Evolutionary conservation across 2,329 filamentous ascomycete species (phyloP), one percentile per base, ranked within the genome.

Genomic region (Diaporthe eres): DNA sequence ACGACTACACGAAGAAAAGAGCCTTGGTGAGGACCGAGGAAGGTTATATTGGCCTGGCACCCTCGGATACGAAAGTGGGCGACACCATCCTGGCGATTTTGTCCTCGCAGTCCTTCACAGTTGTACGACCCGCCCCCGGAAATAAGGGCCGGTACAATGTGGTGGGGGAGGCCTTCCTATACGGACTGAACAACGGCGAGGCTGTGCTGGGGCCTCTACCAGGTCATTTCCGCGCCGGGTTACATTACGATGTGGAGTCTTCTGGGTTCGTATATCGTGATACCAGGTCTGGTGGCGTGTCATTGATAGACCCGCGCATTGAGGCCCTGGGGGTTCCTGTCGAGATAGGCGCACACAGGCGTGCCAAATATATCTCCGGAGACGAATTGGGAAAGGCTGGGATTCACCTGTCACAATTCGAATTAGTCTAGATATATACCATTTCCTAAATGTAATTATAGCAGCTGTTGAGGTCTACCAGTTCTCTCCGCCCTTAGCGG

Each of bases 1-100:
- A 53, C 31, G 1, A 0, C 2, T 2, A 6, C 13, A 44, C 34
- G 15, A 55, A 70, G 12, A 57, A 44, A 5, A 70, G 49, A 55
- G 67, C 67, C n/a, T 55, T 70, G 4, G 15, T 70, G 13, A 55
- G n/a, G 49, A 70, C 67, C 3, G 34, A 55, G 3, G 34, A 70
- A 55, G 65, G 65, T 2, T 55, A 70, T 28, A 55, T 70, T 19
- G 65, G 65, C 6, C 8, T 70, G 4, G 67, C 67, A 28, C 67
- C 49, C 15, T 34, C 47, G 15, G 22, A 7, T 31, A n/a, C 37
- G 4, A 37, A 28, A 28, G 13, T 44, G 19, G 67, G 67, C 34
- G 67, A 70, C 39, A 55, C 19, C n/a, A 28, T 70, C 49, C 25
- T 55, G n/a, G 67, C 49, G 4, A 42, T 70, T 31, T 31, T 42